Conservation (phyloP, 139 green algal species). For the Chlamydomonas asymmetrica region DNA sequence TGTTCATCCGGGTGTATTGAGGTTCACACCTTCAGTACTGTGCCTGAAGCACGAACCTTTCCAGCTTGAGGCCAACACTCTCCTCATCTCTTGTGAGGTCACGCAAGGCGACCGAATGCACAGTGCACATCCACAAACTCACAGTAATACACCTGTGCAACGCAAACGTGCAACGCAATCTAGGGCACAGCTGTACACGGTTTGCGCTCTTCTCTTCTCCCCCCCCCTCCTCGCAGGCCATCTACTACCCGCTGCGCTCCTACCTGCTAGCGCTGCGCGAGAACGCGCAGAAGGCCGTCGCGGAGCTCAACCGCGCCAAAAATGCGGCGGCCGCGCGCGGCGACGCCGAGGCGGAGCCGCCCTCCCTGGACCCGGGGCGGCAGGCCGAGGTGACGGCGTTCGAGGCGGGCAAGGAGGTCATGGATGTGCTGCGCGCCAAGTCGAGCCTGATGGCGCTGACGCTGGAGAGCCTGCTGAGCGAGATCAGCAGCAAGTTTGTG, state of each 20-base stretch:
- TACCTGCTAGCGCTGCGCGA: slow-evolving; percentile 79
- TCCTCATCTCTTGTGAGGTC: too few relatives aligned
- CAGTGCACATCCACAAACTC: too few relatives aligned
- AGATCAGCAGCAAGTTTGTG: slow-evolving; percentile 80
- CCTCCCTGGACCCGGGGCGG: slow-evolving; percentile 12
- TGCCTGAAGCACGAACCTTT: too few relatives aligned
- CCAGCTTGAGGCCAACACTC: too few relatives aligned
- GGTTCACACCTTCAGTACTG: too few relatives aligned
- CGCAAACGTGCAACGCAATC: too few relatives aligned
- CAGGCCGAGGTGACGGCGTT: slow-evolving; percentile 40
- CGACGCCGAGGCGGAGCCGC: neutral
- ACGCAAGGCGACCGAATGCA: too few relatives aligned
- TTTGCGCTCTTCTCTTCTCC: too few relatives aligned
- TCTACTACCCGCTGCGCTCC: slow-evolving; percentile 91
- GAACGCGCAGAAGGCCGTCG: slow-evolving; percentile 51
- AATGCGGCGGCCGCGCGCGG: slow-evolving; percentile 14
- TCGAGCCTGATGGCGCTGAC: slow-evolving; percentile 39
- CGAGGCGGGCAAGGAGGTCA: slow-evolving; percentile 73
- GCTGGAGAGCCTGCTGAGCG: slow-evolving; percentile 61
- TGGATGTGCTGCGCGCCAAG: slow-evolving; percentile 69
- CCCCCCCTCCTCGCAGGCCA: slow-evolving; percentile 68
- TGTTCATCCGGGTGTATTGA: too few relatives aligned
- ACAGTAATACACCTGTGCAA: too few relatives aligned
- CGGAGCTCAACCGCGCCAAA: slow-evolving; percentile 35
- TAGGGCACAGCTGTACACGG: too few relatives aligned